Percentiles rank a stretch among this genome's conserved stretches.
Evolutionary conservation across 306 rosid species (phyloP).

Genomic region (Myrica gale): DNA sequence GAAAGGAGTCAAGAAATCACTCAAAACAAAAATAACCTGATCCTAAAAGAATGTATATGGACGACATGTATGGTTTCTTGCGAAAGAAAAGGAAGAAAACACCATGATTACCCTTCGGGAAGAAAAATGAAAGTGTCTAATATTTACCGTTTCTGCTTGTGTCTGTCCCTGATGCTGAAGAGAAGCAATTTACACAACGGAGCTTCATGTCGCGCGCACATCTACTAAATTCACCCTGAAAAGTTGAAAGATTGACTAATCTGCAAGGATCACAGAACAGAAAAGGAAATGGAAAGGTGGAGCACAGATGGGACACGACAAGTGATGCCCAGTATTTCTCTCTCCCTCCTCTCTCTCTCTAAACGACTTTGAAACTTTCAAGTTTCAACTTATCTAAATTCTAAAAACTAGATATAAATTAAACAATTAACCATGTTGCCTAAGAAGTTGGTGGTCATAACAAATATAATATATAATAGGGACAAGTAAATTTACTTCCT

Average conservation of each 20-base stretch:
- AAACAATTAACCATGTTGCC: not conserved
- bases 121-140: not conserved
- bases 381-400: no score
- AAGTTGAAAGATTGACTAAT: not conserved
- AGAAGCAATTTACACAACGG: conserved; percentile 25
- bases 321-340: not conserved
- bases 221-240: not conserved
- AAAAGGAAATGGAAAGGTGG: not conserved
- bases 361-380: conserved; percentile 17
- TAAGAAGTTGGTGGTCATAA: not conserved
- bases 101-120: not conserved
- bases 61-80: not conserved
- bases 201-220: conserved; percentile 22
- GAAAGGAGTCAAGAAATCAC: not conserved
- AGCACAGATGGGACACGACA: not conserved
- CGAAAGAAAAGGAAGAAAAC: not conserved
- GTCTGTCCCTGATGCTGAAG: conserved; percentile 12
- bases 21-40: not conserved
- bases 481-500: no score
- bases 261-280: not conserved
- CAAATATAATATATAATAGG: not conserved
- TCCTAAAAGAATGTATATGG: not conserved
- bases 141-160: conserved; percentile 32
- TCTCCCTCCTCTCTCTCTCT: conserved; percentile 3
- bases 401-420: not conserved